Conservation (phyloP, 2,329 filamentous ascomycete genomes). For the Colletotrichum caudatum region DNA sequence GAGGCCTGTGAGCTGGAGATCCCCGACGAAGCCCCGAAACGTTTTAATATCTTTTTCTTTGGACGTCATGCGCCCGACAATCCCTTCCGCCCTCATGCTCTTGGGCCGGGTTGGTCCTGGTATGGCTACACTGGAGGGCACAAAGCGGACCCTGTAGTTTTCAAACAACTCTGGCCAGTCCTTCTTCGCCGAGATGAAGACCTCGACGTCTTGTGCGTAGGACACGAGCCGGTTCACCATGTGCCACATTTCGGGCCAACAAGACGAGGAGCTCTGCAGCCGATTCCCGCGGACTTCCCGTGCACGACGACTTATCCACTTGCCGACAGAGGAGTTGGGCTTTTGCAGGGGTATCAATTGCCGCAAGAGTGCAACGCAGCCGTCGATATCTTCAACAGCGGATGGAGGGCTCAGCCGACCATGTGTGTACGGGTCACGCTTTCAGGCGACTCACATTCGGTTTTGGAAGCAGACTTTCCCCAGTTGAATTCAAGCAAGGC, state of each 20-base stretch:
- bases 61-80: slow-evolving; percentile 45
- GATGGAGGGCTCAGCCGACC: not conserved
- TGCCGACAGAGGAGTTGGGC: not conserved
- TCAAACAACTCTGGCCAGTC: slow-evolving; percentile 51
- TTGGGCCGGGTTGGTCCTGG: slow-evolving; percentile 42
- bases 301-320: not conserved
- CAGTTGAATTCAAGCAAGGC: not conserved
- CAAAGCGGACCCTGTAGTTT: slow-evolving; percentile 45
- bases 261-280: not conserved
- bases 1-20: slow-evolving; percentile 45
- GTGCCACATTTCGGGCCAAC: slow-evolving; percentile 12
- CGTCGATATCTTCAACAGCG: not conserved
- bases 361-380: not conserved
- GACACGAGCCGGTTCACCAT: slow-evolving; percentile 7
- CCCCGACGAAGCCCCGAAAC: slow-evolving; percentile 15
- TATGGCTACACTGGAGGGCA: slow-evolving; percentile 46
- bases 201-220: slow-evolving; percentile 2
- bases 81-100: slow-evolving; percentile 42
- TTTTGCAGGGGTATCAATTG: not conserved
- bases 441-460: not conserved
- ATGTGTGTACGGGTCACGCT: not conserved
- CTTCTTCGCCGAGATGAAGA: not conserved
- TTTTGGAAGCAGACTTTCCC: not conserved
- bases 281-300: not conserved
- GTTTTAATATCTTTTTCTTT: not conserved